Evolutionary conservation across 1,139 yeast species (phyloP).

Genomic region (Candida sp.): DNA sequence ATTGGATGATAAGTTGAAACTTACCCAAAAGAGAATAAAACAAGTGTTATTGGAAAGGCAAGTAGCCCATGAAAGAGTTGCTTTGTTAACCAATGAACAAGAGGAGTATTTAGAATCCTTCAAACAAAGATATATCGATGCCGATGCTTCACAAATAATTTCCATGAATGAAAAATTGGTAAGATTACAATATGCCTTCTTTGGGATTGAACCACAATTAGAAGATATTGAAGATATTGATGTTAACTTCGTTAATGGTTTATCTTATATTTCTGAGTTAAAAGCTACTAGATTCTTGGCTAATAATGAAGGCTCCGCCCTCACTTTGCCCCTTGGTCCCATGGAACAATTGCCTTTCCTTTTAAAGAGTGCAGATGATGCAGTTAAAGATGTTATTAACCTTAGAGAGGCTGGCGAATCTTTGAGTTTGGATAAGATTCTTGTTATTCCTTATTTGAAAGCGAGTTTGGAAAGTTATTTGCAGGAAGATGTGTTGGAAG

Average conservation of each 20-base stretch:
- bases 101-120: constrained; percentile 57
- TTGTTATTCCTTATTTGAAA: constrained; percentile 39
- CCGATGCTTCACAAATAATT: constrained; percentile 49
- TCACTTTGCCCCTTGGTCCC: constrained; percentile 33
- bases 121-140: constrained; percentile 52
- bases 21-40: constrained; percentile 59
- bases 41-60: constrained; percentile 88
- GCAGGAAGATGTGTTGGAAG: no score
- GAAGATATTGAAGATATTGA: constrained; percentile 50
- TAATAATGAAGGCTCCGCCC: constrained; percentile 15
- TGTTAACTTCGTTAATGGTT: constrained; percentile 58
- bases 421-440: constrained; percentile 32
- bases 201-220: constrained; percentile 62
- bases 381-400: constrained; percentile 49
- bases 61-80: constrained; percentile 63
- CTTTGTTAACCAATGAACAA: constrained; percentile 39
- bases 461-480: constrained; percentile 19
- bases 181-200: constrained; percentile 77
- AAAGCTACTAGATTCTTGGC: constrained; percentile 42
- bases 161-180: constrained; percentile 67
- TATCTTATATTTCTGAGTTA: constrained; percentile 62
- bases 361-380: constrained; percentile 45
- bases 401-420: constrained; percentile 34
- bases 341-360: constrained; percentile 45
- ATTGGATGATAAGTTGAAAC: constrained; percentile 33